Conservation (phyloP, 306 rosid species). For the Cucurbita moschata region DNA sequence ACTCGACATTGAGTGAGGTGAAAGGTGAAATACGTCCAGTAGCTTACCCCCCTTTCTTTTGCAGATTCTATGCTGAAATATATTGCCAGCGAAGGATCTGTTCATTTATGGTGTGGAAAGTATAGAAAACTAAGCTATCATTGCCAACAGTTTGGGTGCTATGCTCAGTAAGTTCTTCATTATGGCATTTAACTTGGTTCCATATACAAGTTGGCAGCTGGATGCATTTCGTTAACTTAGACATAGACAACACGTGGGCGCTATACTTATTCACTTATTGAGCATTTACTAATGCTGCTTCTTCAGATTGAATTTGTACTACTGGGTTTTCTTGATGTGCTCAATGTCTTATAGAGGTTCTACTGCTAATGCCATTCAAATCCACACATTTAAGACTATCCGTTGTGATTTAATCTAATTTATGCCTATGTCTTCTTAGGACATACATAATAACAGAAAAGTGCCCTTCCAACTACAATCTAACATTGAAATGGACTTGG, state of each 20-base stretch:
- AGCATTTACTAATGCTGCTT: not conserved
- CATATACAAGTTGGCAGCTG: not conserved
- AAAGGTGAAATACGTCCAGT: not conserved
- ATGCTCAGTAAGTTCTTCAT: slow-evolving; percentile 38
- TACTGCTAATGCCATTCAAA: not conserved
- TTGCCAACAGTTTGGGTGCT: slow-evolving; percentile 47
- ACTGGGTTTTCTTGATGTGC: not conserved
- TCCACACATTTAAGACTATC: not conserved
- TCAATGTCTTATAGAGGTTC: not conserved
- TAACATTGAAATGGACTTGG: not conserved
- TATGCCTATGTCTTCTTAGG: not conserved
- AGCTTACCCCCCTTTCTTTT: slow-evolving; percentile 3
- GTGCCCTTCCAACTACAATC: not conserved
- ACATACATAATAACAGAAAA: not conserved
- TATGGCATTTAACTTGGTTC: not conserved
- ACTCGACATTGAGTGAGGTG: not conserved
- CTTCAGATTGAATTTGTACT: not conserved
- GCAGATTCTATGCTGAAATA: slow-evolving; percentile 37
- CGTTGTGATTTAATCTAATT: not conserved
- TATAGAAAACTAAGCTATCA: slow-evolving; percentile 48
- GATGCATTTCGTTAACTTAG: not conserved
- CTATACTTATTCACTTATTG: not conserved
- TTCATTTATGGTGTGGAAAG: slow-evolving; percentile 16
- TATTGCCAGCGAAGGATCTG: slow-evolving; percentile 31
- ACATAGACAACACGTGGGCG: not conserved